phyloP scores from a whole-genome alignment of 768 basidiomycete species.

The Asterophora lycoperdoides region DNA sequence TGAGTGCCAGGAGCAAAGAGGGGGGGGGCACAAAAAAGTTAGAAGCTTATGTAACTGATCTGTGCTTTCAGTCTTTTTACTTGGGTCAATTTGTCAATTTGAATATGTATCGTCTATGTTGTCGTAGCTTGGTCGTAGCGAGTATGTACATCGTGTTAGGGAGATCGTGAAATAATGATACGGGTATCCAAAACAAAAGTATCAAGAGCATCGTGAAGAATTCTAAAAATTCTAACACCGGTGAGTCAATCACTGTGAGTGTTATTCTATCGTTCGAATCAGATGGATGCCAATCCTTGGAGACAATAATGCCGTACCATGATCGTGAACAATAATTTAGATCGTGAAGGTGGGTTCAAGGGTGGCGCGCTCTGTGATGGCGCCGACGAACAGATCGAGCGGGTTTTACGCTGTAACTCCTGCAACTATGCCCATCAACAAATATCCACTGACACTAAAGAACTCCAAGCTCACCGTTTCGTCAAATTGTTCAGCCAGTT shows the following conservation, averaged over 20 bases:
- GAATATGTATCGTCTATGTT: neutral
- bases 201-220: neutral
- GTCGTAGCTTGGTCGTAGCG: neutral
- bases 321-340: neutral
- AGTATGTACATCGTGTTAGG: neutral
- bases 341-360: neutral
- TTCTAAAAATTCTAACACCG: slow-evolving; percentile 1
- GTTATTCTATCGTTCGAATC: too few relatives aligned
- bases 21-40: slow-evolving; percentile 14
- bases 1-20: slow-evolving; percentile 24
- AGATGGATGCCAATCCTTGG: neutral
- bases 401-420: slow-evolving; percentile 1
- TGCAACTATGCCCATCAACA: too few relatives aligned
- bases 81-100: too few relatives aligned
- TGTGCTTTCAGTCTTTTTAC: neutral
- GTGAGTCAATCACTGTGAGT: neutral
- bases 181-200: neutral
- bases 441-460: too few relatives aligned
- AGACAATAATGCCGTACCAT: neutral
- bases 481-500: slow-evolving; percentile 10
- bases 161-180: slow-evolving; percentile 11
- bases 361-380: slow-evolving; percentile 4
- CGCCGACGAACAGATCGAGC: slow-evolving; percentile 13
- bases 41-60: slow-evolving; percentile 18
- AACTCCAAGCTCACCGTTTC: slow-evolving; percentile 2